Evolutionary conservation across 2,329 filamentous ascomycete species (phyloP), one percentile per base, ranked within the genome.

Genomic region (Colletotrichum sp.): DNA sequence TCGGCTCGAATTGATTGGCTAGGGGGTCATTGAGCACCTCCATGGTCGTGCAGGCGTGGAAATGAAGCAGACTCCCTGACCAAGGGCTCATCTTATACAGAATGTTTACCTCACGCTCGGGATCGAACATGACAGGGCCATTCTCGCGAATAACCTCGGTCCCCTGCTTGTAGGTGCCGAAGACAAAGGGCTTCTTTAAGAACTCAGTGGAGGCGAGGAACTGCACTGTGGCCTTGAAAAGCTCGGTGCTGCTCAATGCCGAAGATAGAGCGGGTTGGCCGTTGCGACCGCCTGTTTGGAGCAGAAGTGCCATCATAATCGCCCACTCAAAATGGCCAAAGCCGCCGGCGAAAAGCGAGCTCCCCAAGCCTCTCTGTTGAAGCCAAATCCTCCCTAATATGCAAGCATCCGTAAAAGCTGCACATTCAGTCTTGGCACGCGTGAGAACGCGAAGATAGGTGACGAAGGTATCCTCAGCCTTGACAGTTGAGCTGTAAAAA

Each of bases 271-370:
- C 85, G 3, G 93, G 89, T 76, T 92, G 90, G 3, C 94, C 93
- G 73, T 92, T 93, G 8, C 91, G 89, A 8, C 92, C 93, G 31
- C 94, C 94, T n/a, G 90, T 91, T 81, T 95, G 92, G 55, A 98
- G 87, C 3, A 98, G 86, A 16, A 98, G 86, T 36, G 96, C 94
- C 80, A 96, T 90, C 63, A 97, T 85, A n/a, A 91, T 86, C 1
- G 94, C 90, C 95, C 95, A 98, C 81, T 99, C 97, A 76, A 98
- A 98, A 77, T 95, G 92, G 5, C 97, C 97, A 81, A 99, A 98
- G 0, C 97, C 97, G 58, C 97, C 96, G 57, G 88, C 86, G 3
- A 90, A 88, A n/a, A 95, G 83, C 27, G 89, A 86, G 58, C 94
- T 90, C 18, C 89, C 89, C 77, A 98, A 94, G 0, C 95, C 95